Evolutionary conservation across 2,329 filamentous ascomycete genomes (phyloP).

Genomic region (Neurospora sp.): DNA sequence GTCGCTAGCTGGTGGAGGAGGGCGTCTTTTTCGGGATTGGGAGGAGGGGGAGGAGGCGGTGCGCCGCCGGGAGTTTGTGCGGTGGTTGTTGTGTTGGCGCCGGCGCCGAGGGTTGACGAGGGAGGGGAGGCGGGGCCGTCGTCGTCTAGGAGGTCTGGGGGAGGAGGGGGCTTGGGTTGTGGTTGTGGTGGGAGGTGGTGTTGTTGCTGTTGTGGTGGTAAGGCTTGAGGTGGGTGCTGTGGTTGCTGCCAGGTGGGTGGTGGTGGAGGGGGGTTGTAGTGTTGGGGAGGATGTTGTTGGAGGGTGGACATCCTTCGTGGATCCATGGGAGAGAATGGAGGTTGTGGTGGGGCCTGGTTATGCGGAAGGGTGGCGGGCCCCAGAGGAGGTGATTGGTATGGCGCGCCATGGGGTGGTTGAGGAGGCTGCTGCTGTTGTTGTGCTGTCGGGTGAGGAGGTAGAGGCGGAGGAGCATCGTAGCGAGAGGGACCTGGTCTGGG

Average conservation of each 20-base stretch:
- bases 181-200: constrained; percentile 14
- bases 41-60: constrained; percentile 77
- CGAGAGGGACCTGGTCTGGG: constrained; percentile 24
- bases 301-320: constrained; percentile 8
- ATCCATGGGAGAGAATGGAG: constrained; percentile 10
- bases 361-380: constrained; percentile 9
- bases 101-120: constrained; percentile 19
- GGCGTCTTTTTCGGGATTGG: constrained; percentile 91
- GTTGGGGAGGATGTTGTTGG: constrained; percentile 5
- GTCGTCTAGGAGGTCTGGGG: constrained; percentile 47
- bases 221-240: constrained; percentile 18
- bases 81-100: not conserved
- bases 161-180: constrained; percentile 31
- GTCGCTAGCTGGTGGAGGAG: constrained; percentile 68
- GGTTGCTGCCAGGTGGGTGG: constrained; percentile 18
- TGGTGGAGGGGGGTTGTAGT: constrained; percentile 11
- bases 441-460: constrained; percentile 26
- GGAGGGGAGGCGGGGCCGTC: constrained; percentile 43
- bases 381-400: constrained; percentile 18
- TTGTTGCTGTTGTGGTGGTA: constrained; percentile 9
- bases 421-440: constrained; percentile 6
- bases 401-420: constrained; percentile 9
- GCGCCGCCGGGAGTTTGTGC: constrained; percentile 27
- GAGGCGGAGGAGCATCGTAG: constrained; percentile 38
- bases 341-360: constrained; percentile 13